These are phyloP conservation scores for Cenococcum geophilum DNA, from an alignment of 495 filamentous ascomycete species.

Conservation along the genomic window DNA sequence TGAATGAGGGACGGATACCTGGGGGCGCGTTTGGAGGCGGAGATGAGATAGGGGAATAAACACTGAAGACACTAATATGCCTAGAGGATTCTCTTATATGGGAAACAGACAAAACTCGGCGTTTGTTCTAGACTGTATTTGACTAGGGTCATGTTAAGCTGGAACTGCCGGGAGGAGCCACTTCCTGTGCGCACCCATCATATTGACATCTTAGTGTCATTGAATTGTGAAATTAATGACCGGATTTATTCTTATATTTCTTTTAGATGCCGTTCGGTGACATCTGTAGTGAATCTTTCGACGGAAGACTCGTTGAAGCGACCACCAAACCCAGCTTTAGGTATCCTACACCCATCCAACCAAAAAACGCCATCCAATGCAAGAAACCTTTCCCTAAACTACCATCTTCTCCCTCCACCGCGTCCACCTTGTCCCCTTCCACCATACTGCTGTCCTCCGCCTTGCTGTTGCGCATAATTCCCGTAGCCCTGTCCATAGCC, in stretches of 20 bases:
- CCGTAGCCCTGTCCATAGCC: slow-evolving; percentile 19
- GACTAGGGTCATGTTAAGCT: neutral
- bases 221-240: no score
- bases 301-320: neutral
- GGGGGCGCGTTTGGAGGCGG: slow-evolving; percentile 18
- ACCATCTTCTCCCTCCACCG: slow-evolving; percentile 27
- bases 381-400: neutral
- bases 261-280: no score
- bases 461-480: slow-evolving; percentile 9
- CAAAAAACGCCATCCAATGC: neutral
- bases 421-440: slow-evolving; percentile 29
- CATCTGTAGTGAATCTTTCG: neutral
- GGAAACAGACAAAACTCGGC: neutral
- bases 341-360: slow-evolving; percentile 12
- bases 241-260: no score
- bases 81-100: neutral
- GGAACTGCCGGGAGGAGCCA: neutral
- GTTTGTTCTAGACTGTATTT: neutral
- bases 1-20: slow-evolving; percentile 81
- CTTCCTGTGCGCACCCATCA: no score
- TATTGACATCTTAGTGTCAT: no score
- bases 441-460: slow-evolving; percentile 21
- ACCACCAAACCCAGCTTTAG: neutral
- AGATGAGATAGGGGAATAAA: slow-evolving; percentile 18
- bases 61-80: neutral